Evolutionary conservation across 2,329 filamentous ascomycete species (phyloP).

Genomic region (Alternaria triticimaculans): DNA sequence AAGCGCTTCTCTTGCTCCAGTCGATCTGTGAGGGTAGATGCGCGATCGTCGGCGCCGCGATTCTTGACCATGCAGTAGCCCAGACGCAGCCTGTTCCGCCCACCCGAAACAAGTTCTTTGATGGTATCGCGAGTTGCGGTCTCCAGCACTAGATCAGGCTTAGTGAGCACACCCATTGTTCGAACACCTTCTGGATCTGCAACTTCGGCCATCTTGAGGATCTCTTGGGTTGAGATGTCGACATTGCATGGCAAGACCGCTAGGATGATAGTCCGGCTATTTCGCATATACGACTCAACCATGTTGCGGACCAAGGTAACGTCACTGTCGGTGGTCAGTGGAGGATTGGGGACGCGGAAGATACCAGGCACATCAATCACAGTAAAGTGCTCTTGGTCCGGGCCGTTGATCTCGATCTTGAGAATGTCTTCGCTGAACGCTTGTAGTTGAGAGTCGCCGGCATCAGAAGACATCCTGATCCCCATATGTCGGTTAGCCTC

Average conservation of each 20-base stretch:
- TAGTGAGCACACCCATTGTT: slow-evolving; percentile 49
- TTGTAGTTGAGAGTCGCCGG: neutral
- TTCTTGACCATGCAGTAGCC: slow-evolving; percentile 46
- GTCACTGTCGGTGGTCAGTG: slow-evolving; percentile 19
- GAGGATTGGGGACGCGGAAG: slow-evolving; percentile 30
- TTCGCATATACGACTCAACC: slow-evolving; percentile 24
- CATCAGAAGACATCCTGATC: neutral
- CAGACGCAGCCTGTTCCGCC: slow-evolving; percentile 19
- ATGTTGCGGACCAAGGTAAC: slow-evolving; percentile 19
- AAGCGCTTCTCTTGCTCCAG: neutral
- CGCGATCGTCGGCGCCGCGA: slow-evolving; percentile 34
- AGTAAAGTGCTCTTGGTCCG: slow-evolving; percentile 43
- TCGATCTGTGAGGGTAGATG: neutral
- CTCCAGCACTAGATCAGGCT: slow-evolving; percentile 44
- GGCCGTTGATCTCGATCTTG: slow-evolving; percentile 27
- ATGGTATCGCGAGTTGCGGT: slow-evolving; percentile 21
- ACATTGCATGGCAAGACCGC: slow-evolving; percentile 32
- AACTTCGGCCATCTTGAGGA: slow-evolving; percentile 17
- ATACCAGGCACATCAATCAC: slow-evolving; percentile 55
- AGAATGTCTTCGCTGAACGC: slow-evolving; percentile 43
- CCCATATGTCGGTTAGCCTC: neutral
- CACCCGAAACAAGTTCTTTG: slow-evolving; percentile 30
- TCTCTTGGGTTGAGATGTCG: slow-evolving; percentile 42
- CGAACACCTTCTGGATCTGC: slow-evolving; percentile 40
- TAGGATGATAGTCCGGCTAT: slow-evolving; percentile 28